Evolutionary conservation across 2,329 filamentous ascomycete genomes (phyloP).

Genomic region (Zopfia rhizophila): DNA sequence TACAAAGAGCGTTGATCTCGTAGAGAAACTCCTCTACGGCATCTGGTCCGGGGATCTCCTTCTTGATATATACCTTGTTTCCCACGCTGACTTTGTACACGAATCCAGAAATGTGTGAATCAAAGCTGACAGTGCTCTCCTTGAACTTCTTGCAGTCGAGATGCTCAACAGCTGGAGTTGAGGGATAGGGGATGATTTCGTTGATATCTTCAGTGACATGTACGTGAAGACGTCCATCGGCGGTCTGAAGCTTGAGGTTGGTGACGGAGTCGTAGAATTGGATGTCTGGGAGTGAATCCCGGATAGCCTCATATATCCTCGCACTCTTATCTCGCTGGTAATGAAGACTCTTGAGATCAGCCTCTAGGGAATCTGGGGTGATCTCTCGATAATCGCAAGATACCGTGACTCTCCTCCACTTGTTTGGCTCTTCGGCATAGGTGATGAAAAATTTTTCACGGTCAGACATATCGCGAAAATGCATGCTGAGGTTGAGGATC

Average conservation of each 20-base stretch:
- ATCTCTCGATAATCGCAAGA: slow-evolving; percentile 92
- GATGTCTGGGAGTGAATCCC: slow-evolving; percentile 90
- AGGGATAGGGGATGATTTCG: slow-evolving; percentile 91
- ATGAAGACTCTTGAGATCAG: slow-evolving; percentile 78
- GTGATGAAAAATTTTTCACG: slow-evolving; percentile 99
- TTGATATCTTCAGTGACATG: slow-evolving; percentile 98
- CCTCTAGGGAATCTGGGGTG: slow-evolving; percentile 82
- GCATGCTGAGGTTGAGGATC: slow-evolving; percentile 99
- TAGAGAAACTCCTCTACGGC: slow-evolving; percentile 97
- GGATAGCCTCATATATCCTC: slow-evolving; percentile 93
- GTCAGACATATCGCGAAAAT: slow-evolving; percentile 91
- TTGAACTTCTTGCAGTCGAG: slow-evolving; percentile 67
- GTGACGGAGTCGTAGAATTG: slow-evolving; percentile 97
- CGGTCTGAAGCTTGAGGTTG: slow-evolving; percentile 92
- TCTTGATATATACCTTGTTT: slow-evolving; percentile 85
- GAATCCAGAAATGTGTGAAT: slow-evolving; percentile 94
- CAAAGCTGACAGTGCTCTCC: slow-evolving; percentile 83
- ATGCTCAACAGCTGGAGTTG: slow-evolving; percentile 77
- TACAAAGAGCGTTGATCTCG: slow-evolving; percentile 93
- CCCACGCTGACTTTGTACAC: slow-evolving; percentile 89
- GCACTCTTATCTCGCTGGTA: slow-evolving; percentile 93
- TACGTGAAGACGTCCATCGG: slow-evolving; percentile 87
- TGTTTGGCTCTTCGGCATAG: slow-evolving; percentile 80
- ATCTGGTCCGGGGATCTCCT: slow-evolving; percentile 96
- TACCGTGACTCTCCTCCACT: slow-evolving; percentile 89